Conservation (phyloP, 2,329 filamentous ascomycete genomes). For the Cordyceps tenuipes region DNA sequence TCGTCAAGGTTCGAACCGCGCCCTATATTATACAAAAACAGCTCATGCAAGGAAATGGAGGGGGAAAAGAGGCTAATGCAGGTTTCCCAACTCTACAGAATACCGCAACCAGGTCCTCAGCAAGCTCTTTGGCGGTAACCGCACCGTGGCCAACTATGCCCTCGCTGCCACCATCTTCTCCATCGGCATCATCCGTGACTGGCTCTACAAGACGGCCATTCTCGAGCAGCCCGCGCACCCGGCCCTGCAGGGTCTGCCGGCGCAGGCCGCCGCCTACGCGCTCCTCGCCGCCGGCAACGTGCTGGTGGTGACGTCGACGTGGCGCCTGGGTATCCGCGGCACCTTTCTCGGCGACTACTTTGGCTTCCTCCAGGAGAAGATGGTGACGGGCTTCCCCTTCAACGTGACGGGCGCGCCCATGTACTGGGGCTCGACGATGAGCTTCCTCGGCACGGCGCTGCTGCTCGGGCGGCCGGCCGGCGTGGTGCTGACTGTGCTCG, state of each 20-base stretch:
- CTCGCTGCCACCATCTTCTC: conserved; percentile 86
- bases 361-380: conserved; percentile 91
- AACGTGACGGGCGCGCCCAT: conserved; percentile 85
- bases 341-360: conserved; percentile 99
- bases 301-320: conserved; percentile 83
- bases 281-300: conserved; percentile 71
- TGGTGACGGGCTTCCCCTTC: conserved; percentile 93
- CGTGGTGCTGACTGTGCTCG: conserved; percentile 64
- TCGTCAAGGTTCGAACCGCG: conserved; percentile 55
- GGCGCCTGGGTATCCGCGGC: conserved; percentile 83
- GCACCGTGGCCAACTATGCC: conserved; percentile 76
- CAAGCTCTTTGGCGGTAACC: conserved; percentile 71
- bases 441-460: conserved; percentile 81
- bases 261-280: conserved; percentile 57
- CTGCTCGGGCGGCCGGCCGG: conserved; percentile 84
- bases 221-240: conserved; percentile 67
- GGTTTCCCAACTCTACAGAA: conserved; percentile 44
- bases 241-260: conserved; percentile 50
- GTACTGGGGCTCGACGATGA: conserved; percentile 92
- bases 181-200: conserved; percentile 81
- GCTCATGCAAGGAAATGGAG: no score
- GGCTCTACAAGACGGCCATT: conserved; percentile 78
- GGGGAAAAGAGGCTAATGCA: conserved; percentile 12
- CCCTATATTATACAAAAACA: not conserved
- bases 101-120: conserved; percentile 88